Conservation (phyloP, 2,329 filamentous ascomycete species). For the Xylaria hypoxylon region DNA sequence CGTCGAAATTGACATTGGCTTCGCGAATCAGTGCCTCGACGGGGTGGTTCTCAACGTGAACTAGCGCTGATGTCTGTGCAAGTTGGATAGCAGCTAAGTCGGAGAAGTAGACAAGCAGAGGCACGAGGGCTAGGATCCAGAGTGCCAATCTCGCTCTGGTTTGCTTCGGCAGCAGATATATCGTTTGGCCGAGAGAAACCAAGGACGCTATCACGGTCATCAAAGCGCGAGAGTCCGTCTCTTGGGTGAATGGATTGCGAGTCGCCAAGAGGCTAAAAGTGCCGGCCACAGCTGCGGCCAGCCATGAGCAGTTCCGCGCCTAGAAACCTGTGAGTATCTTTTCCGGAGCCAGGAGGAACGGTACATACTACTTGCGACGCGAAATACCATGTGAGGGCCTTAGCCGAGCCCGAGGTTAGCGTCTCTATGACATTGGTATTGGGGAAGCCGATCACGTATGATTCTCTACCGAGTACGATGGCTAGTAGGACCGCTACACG, state of each 20-base stretch:
- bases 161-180: slow-evolving; percentile 50
- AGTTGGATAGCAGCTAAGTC: slow-evolving; percentile 46
- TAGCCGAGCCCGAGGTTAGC: slow-evolving; percentile 46
- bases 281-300: slow-evolving; percentile 44
- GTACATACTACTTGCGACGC: slow-evolving; percentile 49
- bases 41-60: slow-evolving; percentile 49
- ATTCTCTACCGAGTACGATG: slow-evolving; percentile 37
- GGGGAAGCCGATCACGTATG: slow-evolving; percentile 44
- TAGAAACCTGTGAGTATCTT: slow-evolving; percentile 35
- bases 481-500: slow-evolving; percentile 41
- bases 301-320: slow-evolving; percentile 52
- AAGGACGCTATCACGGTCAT: slow-evolving; percentile 47
- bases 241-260: slow-evolving; percentile 46
- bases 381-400: slow-evolving; percentile 54
- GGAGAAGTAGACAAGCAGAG: slow-evolving; percentile 50
- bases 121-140: slow-evolving; percentile 50
- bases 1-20: slow-evolving; percentile 50
- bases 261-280: slow-evolving; percentile 52
- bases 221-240: slow-evolving; percentile 46
- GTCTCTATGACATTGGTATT: slow-evolving; percentile 32
- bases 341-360: background rate
- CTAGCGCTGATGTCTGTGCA: slow-evolving; percentile 30
- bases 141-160: slow-evolving; percentile 45
- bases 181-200: slow-evolving; percentile 50
- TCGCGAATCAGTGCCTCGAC: slow-evolving; percentile 50